Conservation (phyloP, 176 grass and related monocot genomes). For the Cenchrus americanus region DNA sequence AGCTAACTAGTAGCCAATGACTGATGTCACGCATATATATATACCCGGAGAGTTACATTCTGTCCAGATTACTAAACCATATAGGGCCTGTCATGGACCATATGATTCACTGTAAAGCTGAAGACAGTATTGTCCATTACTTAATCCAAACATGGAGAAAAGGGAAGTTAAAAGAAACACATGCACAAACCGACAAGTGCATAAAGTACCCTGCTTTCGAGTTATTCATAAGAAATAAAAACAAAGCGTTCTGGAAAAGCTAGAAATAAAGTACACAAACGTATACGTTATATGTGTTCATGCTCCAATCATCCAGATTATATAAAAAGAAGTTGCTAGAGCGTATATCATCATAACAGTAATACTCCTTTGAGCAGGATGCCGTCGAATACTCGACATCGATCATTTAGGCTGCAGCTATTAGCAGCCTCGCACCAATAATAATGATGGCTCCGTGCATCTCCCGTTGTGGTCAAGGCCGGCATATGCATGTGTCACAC, state of each 20-base stretch:
- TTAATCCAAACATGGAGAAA: not conserved
- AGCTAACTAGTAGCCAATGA: too few species aligned
- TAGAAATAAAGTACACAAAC: too few species aligned
- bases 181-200: not conserved
- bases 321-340: not conserved
- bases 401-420: not conserved
- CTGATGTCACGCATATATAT: too few species aligned
- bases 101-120: constrained; percentile 11
- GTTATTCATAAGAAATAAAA: not conserved
- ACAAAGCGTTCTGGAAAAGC: not conserved
- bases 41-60: too few species aligned
- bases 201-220: constrained; percentile 7
- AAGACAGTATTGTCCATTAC: not conserved
- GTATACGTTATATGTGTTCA: not conserved
- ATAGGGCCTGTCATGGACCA: not conserved
- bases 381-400: too few species aligned
- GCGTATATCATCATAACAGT: not conserved
- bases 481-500: not conserved
- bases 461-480: not conserved
- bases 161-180: not conserved
- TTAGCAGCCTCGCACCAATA: not conserved
- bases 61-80: too few species aligned
- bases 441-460: constrained; percentile 8
- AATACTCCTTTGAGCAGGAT: too few species aligned
- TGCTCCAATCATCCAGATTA: not conserved